Evolutionary conservation across 2,329 filamentous ascomycete species (phyloP).

Genomic region (Didymella sp.): DNA sequence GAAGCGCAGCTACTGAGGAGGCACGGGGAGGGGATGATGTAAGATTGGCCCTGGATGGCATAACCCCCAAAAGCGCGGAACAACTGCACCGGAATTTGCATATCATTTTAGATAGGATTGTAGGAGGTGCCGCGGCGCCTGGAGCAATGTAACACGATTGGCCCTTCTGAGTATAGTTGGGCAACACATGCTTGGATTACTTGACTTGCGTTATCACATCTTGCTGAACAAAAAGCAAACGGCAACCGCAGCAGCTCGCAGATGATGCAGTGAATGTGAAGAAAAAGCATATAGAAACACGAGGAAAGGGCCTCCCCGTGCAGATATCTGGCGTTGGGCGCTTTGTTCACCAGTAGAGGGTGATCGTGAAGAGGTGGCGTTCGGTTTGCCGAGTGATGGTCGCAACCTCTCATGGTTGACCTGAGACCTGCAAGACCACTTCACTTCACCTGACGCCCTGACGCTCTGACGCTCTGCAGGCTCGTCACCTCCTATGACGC

Average conservation of each 20-base stretch:
- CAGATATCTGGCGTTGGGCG: background rate
- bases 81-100: conserved; percentile 4
- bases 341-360: conserved; percentile 4
- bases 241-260: background rate
- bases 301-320: background rate
- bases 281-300: background rate
- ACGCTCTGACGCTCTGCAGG: conserved; percentile 4
- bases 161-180: conserved; percentile 18
- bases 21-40: conserved; percentile 6
- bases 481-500: conserved; percentile 6
- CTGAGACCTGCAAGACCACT: conserved; percentile 2
- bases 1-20: conserved; percentile 6
- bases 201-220: conserved; percentile 17
- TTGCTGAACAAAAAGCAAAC: background rate
- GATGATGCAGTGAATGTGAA: background rate
- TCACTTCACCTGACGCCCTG: conserved; percentile 11
- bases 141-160: conserved; percentile 34
- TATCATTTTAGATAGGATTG: conserved; percentile 6
- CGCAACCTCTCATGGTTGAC: conserved; percentile 10
- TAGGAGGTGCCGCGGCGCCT: conserved; percentile 18
- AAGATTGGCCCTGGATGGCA: conserved; percentile 14
- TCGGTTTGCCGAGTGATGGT: conserved; percentile 18
- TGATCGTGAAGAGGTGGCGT: conserved; percentile 13
- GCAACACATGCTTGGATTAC: conserved; percentile 14
- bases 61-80: conserved; percentile 2